Percentiles rank a stretch among this genome's conserved stretches.
phyloP scores from a whole-genome alignment of 1,139 yeast species.

The Yarrowia galli region DNA sequence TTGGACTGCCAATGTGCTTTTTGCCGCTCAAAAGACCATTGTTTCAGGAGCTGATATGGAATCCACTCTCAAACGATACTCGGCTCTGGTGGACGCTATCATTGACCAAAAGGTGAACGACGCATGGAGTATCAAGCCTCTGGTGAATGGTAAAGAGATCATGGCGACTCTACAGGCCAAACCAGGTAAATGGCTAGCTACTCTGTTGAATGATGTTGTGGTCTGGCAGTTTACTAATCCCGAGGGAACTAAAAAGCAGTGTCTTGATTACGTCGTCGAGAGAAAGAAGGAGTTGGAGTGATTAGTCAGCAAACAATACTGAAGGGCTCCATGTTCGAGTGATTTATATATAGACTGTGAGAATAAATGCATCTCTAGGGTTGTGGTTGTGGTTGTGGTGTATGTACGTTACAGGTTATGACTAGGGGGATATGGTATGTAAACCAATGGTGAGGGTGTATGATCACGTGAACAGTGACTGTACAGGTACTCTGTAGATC shows the following conservation, averaged over 20 bases:
- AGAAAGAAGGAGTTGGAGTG: constrained; percentile 18
- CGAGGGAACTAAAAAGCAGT: constrained; percentile 58
- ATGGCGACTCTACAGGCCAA: constrained; percentile 57
- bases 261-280: constrained; percentile 47
- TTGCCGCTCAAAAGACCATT: constrained; percentile 44
- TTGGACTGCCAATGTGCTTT: constrained; percentile 56
- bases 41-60: constrained; percentile 30
- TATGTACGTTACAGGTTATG: no score
- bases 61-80: constrained; percentile 39
- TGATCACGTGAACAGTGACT: no score
- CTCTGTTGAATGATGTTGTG: constrained; percentile 61
- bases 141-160: constrained; percentile 68
- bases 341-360: background rate
- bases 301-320: no score
- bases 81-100: constrained; percentile 43
- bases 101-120: constrained; percentile 44
- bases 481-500: no score
- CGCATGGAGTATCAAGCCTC: constrained; percentile 51
- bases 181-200: constrained; percentile 87
- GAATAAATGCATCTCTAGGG: no score
- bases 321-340: background rate
- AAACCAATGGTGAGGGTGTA: no score
- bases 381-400: no score
- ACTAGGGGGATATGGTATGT: no score
- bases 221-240: constrained; percentile 83